These are phyloP conservation scores for Metschnikowia hibisci DNA, from an alignment of 805 yeast genomes.

Conservation along the genomic window DNA sequence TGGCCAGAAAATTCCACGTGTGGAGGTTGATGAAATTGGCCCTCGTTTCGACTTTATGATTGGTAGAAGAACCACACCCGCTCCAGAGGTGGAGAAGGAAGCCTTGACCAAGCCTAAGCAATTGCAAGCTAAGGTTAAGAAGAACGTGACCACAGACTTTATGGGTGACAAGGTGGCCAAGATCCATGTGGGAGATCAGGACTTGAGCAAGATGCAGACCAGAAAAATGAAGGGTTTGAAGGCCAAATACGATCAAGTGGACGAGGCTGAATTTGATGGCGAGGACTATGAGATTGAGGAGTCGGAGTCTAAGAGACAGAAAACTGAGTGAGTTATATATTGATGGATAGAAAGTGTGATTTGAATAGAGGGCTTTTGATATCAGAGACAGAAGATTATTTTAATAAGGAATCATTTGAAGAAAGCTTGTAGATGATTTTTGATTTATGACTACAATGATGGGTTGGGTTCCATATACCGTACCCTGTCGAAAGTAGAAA, in stretches of 20 bases:
- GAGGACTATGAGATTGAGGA: constrained; percentile 47
- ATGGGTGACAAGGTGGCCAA: constrained; percentile 98
- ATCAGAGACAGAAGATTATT: no score
- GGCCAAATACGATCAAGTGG: constrained; percentile 72
- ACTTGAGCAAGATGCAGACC: constrained; percentile 83
- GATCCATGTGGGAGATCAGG: constrained; percentile 95
- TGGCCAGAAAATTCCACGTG: constrained; percentile 88
- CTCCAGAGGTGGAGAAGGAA: constrained; percentile 86
- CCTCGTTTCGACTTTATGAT: constrained; percentile 91
- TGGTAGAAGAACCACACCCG: constrained; percentile 79
- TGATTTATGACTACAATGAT: no score
- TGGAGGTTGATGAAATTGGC: constrained; percentile 91
- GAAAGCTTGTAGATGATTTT: no score
- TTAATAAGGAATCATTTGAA: no score
- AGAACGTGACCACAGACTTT: constrained; percentile 81
- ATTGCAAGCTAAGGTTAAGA: constrained; percentile 74
- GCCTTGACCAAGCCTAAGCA: constrained; percentile 79
- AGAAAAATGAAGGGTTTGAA: constrained; percentile 98
- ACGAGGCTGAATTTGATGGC: constrained; percentile 47
- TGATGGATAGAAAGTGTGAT: not conserved
- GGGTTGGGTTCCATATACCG: no score
- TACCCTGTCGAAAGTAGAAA: no score
- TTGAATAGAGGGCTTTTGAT: no score
- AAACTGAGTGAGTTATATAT: constrained; percentile 13
- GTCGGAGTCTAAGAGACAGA: constrained; percentile 33